These are phyloP conservation scores for Trichoderma sp. DNA, from an alignment of 2,329 filamentous ascomycete species.

Conservation along the genomic window DNA sequence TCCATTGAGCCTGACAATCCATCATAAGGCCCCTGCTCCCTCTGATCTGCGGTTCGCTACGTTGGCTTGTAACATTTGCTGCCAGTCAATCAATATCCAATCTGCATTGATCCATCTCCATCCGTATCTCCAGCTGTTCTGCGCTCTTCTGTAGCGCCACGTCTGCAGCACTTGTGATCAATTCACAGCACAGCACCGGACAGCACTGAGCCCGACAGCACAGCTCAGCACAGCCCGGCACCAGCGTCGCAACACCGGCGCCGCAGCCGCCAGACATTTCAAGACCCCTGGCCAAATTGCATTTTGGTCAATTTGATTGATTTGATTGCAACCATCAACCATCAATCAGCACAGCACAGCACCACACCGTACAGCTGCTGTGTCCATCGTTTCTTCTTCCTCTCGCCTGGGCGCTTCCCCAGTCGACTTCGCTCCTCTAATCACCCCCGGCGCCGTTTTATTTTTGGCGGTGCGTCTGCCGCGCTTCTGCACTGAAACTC, in stretches of 20 bases:
- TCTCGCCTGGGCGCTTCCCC: neutral
- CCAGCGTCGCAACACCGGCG: neutral
- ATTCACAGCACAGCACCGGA: neutral
- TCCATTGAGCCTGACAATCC: neutral
- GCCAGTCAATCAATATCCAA: neutral
- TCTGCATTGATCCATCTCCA: neutral
- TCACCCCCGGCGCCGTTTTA: slow-evolving; percentile 2
- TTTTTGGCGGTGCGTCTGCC: slow-evolving; percentile 8
- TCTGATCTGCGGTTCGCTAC: neutral
- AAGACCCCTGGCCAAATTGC: neutral
- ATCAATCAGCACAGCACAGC: neutral
- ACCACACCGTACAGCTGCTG: too few relatives aligned
- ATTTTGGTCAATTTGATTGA: neutral
- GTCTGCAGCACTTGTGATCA: neutral
- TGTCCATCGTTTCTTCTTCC: neutral
- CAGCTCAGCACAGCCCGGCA: neutral
- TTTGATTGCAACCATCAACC: neutral
- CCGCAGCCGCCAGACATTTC: neutral
- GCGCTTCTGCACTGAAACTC: slow-evolving; percentile 14
- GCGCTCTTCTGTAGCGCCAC: slow-evolving; percentile 7
- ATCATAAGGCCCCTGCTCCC: slow-evolving; percentile 11
- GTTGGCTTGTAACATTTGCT: neutral
- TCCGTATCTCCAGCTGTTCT: neutral
- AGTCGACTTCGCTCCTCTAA: neutral
- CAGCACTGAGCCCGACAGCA: neutral